Base-by-base conservation (phyloP, 2,329 filamentous ascomycete genomes). In the Graphilbum ipis-grandicollis region DNA sequence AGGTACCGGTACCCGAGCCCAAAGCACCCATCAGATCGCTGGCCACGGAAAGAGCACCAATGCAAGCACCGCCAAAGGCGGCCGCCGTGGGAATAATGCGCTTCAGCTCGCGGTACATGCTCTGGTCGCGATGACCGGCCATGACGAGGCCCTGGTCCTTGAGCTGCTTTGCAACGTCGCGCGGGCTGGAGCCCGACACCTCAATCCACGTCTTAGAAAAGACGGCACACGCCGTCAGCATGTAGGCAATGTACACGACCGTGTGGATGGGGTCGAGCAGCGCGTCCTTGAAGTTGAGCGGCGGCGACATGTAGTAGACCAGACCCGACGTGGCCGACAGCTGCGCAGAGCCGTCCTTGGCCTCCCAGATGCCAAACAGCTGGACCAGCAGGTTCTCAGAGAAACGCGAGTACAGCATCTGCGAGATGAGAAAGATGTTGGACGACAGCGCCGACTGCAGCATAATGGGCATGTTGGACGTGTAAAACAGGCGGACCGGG, bases 121-220 rank as follows among this genome's bases (percentile, higher is more conserved):
- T 92, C 72, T 96, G 88, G 61, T 98, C 92, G 65, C 90, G 83
- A 70, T 98, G 90, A 55, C 90, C 90, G 53, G 90, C 88, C 92
- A 98, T 98, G 50, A 98, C 88, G 41, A 98, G 79, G 57, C 90
- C 90, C 65, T 98, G 90, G 55, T 98, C 92, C 77, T 98, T 98
- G 59, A 98, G 77, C 67, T 96, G 90, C 76, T 98, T 98, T 53
- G 90, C 90, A 48, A 98, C 92, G 55, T 98, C 90, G 54, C 90
- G 82, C 42, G 90, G 92, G 66, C 84, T 88, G 45, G 88, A 94
- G 53, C 90, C 92, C 29, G 90, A 96, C 47, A 98, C 90, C 65
- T 98, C 90, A 52, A 98, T 98, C 90, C 90, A 98, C 38, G 92
- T 98, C 82, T 98, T 98, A 62, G 86, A 94, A 74, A 98, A 98